Evolutionary conservation across 495 filamentous ascomycete genomes (phyloP).

Genomic region (Aspergillus panamensis): DNA sequence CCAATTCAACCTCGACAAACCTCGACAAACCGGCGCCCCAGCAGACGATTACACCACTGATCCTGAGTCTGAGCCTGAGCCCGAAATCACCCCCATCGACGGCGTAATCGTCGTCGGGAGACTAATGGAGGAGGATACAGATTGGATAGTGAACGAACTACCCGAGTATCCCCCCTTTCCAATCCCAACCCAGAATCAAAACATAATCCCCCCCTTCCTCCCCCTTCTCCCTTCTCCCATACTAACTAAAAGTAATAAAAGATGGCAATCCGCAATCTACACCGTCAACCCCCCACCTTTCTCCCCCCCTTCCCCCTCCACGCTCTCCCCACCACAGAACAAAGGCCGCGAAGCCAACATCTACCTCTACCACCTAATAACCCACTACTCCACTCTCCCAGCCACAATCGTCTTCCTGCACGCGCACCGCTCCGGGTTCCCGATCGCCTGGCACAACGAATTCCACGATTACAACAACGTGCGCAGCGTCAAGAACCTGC

Average conservation of each 20-base stretch:
- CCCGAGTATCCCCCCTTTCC: constrained; percentile 29
- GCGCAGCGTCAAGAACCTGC: constrained; percentile 34
- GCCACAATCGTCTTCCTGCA: constrained; percentile 49
- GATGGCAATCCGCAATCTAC: constrained; percentile 54
- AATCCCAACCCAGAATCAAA: neutral
- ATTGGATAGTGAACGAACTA: constrained; percentile 39
- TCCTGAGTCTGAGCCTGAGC: neutral
- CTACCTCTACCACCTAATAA: constrained; percentile 52
- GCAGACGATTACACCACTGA: neutral
- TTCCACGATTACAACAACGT: constrained; percentile 44
- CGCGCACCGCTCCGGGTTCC: constrained; percentile 39
- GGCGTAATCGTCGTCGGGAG: constrained; percentile 40
- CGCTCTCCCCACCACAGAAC: too few relatives aligned
- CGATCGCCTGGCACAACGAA: constrained; percentile 43
- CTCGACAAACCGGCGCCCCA: neutral
- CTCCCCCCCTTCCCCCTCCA: constrained; percentile 29
- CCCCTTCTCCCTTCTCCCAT: neutral
- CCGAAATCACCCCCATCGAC: constrained; percentile 11
- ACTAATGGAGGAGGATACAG: constrained; percentile 35
- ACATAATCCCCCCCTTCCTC: neutral
- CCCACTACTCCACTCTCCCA: constrained; percentile 48
- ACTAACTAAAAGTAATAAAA: constrained; percentile 9
- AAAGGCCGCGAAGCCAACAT: constrained; percentile 48
- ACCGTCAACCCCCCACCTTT: constrained; percentile 55
- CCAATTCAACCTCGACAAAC: neutral